phyloP scores from a whole-genome alignment of 2,329 filamentous ascomycete genomes.

The Metarhizium rileyi region DNA sequence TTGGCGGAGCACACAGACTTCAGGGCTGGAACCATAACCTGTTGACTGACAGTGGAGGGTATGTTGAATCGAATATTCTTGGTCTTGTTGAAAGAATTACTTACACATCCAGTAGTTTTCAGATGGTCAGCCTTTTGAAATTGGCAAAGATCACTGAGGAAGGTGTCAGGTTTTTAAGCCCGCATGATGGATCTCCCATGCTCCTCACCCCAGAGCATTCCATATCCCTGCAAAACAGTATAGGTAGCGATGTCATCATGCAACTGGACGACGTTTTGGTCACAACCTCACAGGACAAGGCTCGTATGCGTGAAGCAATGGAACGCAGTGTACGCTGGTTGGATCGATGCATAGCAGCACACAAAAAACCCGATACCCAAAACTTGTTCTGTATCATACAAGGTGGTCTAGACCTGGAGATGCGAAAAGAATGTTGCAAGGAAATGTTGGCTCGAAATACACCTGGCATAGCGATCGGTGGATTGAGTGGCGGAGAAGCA shows the following conservation, averaged over 20 bases:
- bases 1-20: constrained; percentile 88
- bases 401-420: constrained; percentile 79
- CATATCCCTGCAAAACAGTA: constrained; percentile 89
- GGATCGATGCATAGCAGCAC: constrained; percentile 85
- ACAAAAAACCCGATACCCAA: constrained; percentile 71
- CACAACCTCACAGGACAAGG: constrained; percentile 83
- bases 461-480: constrained; percentile 92
- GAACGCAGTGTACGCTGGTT: constrained; percentile 90
- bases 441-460: constrained; percentile 88
- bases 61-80: constrained; percentile 21
- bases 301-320: constrained; percentile 90
- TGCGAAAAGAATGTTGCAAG: constrained; percentile 72
- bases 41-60: constrained; percentile 71
- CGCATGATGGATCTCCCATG: constrained; percentile 93
- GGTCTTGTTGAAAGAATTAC: constrained; percentile 10
- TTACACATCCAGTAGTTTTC: constrained; percentile 55
- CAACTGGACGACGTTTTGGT: constrained; percentile 97
- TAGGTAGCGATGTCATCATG: constrained; percentile 99
- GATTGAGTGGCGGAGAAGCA: constrained; percentile 87
- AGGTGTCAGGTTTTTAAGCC: constrained; percentile 90
- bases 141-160: constrained; percentile 91
- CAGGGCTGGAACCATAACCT: constrained; percentile 96
- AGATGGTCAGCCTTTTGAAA: constrained; percentile 95
- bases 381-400: constrained; percentile 99
- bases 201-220: constrained; percentile 95